A percentile compares a stretch with the other conserved stretches of the same genome.
These are phyloP conservation scores for Neurospora sp. DNA, from an alignment of 495 filamentous ascomycete genomes.

Conservation along the genomic window DNA sequence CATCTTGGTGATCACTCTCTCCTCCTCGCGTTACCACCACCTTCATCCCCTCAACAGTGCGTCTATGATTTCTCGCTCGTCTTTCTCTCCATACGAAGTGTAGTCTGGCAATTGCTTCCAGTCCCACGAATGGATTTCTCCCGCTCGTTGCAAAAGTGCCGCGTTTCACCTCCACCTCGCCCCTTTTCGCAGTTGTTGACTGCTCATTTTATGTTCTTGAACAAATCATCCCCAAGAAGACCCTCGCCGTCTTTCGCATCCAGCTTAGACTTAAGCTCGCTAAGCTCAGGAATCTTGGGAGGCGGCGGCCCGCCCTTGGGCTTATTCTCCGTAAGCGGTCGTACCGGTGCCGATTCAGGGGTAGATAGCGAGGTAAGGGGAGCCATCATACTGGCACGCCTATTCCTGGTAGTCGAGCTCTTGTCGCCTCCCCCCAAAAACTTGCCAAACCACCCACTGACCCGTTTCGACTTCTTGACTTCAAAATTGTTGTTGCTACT, in stretches of 20 bases:
- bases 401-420: conserved; percentile 7
- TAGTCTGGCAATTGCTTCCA: neutral
- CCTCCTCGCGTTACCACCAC: neutral
- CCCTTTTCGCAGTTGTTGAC: neutral
- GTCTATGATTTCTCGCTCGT: neutral
- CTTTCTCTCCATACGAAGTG: neutral
- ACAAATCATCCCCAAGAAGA: conserved; percentile 44
- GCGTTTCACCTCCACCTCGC: neutral
- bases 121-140: neutral
- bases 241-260: conserved; percentile 24
- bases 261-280: conserved; percentile 39
- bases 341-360: conserved; percentile 10
- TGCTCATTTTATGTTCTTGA: conserved; percentile 45
- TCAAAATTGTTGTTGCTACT: neutral
- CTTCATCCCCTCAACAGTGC: conserved; percentile 4
- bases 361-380: conserved; percentile 8
- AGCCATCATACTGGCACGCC: conserved; percentile 18
- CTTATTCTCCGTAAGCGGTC: conserved; percentile 17
- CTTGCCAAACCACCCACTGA: conserved; percentile 41
- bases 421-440: conserved; percentile 25
- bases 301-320: conserved; percentile 38
- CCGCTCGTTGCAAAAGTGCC: too few species aligned
- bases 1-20: neutral
- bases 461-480: conserved; percentile 29
- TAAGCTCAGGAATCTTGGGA: conserved; percentile 51